Base-by-base conservation (phyloP, 2,329 filamentous ascomycete species). In the Fusarium dimerum region DNA sequence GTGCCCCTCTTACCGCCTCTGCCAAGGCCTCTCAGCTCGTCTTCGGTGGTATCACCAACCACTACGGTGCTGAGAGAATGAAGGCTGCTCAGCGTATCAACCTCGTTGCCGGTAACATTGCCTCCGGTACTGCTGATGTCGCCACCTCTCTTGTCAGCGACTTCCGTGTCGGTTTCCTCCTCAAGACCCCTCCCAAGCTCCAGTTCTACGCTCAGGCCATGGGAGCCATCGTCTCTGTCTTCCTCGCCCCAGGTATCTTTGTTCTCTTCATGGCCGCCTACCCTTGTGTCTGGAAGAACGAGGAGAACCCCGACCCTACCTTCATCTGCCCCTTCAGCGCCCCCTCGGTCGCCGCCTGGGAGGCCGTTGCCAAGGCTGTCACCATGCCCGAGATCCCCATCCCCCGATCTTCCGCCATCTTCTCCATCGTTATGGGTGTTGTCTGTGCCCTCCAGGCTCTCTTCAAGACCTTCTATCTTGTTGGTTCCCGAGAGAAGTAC, bases 11-110 rank as follows among this genome's bases (percentile, higher is more conserved):
- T 3, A 88, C 85, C 3, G 84, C 86, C 4, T 83, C 83, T 1
- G 79, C 84, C 59, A 89, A 88, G 71, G 85, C 85, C 5, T 86
- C 84, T 2, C 86, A 88, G 73, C 81, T 88, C 51, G 78, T 89
- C 49, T 84, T 86, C 43, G 85, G 85, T 58, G 85, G 81, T 46
- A 84, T 84, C 30, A 87, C 85, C 36, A 77, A 79, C 56, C 74
- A 80, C 51, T 72, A 78, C 57, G 81, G 78, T 68, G 62, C 20
- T 26, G 20, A 26, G 20, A 26, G 69, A 2, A 58, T 80, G 50
- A 60, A 71, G 7, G 68, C 80, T 15, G 83, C 85, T 1, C 86
- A 88, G 71, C 75, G 77, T 46, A 78, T 88, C 70, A 89, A 89
- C 73, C 70, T 88, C 30, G 78, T 87, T 32, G 85, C 85, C 40